phyloP scores from a whole-genome alignment of 129 eudicot species.

The Lonicera japonica region DNA sequence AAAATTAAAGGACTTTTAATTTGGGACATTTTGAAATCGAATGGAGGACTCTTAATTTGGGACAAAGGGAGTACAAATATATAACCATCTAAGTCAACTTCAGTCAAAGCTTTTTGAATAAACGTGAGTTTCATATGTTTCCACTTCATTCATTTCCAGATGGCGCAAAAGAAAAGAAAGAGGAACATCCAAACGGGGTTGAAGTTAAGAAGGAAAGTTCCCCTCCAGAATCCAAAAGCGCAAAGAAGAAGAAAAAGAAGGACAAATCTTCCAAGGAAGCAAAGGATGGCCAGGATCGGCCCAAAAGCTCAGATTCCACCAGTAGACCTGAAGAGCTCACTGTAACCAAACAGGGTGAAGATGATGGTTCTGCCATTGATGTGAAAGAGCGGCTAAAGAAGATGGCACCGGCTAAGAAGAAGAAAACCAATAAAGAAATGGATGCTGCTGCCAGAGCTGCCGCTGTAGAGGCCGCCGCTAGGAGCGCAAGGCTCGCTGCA shows the following conservation, averaged over 20 bases:
- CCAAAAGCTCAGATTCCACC: background rate
- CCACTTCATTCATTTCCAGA: background rate
- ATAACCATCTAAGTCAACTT: too few relatives aligned
- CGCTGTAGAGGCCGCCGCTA: constrained; percentile 20
- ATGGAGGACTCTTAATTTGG: too few relatives aligned
- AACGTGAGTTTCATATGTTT: background rate
- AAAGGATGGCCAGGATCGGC: background rate
- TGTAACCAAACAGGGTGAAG: background rate
- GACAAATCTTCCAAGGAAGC: background rate
- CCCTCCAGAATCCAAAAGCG: background rate
- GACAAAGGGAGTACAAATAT: too few relatives aligned
- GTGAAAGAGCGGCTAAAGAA: constrained; percentile 27
- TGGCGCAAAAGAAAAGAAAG: background rate
- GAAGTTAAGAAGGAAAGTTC: background rate
- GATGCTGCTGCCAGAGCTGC: constrained; percentile 19
- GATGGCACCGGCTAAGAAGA: constrained; percentile 17
- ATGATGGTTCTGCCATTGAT: constrained; percentile 13
- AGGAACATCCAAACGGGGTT: background rate
- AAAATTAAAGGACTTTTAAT: too few relatives aligned
- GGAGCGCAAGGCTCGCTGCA: constrained; percentile 22
- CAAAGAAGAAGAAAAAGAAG: background rate
- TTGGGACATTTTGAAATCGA: too few relatives aligned
- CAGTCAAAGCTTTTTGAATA: background rate
- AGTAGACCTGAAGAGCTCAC: too few relatives aligned
- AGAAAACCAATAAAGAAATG: constrained; percentile 22